phyloP scores from a whole-genome alignment of 352 stramenopile species.

The Saprolegnia diclina region DNA sequence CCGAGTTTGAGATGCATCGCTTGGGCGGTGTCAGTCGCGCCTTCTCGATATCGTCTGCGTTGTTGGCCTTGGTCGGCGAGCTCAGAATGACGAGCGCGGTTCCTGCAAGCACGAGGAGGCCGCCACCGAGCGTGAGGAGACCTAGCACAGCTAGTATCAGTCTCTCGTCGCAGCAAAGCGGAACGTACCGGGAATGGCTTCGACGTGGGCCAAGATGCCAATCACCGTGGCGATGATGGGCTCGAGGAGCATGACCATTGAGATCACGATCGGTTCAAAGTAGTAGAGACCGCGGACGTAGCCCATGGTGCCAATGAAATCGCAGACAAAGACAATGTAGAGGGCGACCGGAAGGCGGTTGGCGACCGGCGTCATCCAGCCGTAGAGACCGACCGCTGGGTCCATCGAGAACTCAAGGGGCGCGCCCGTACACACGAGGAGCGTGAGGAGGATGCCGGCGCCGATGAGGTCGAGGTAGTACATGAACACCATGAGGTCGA shows the following conservation, averaged over 20 bases:
- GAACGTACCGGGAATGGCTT: conserved; percentile 62
- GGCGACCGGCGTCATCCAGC: conserved; percentile 48
- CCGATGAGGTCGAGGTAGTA: conserved; percentile 56
- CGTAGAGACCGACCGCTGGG: conserved; percentile 68
- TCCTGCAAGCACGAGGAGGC: conserved; percentile 65
- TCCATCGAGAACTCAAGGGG: conserved; percentile 68
- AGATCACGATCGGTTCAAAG: conserved; percentile 86
- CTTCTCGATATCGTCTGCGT: not conserved
- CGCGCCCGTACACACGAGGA: conserved; percentile 60
- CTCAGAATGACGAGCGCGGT: conserved; percentile 68
- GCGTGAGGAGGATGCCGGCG: conserved; percentile 51
- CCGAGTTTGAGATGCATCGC: too few relatives aligned
- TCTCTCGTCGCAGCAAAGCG: not conserved
- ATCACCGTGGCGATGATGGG: conserved; percentile 72
- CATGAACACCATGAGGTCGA: conserved; percentile 62
- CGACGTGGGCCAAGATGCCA: conserved; percentile 63
- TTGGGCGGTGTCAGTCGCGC: too few relatives aligned
- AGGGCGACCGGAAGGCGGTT: conserved; percentile 64
- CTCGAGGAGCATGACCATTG: conserved; percentile 86
- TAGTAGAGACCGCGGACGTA: conserved; percentile 89
- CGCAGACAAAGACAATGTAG: conserved; percentile 84
- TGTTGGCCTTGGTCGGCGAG: not conserved
- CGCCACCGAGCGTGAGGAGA: conserved; percentile 59
- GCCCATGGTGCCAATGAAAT: conserved; percentile 74
- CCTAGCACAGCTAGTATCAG: not conserved